Percentiles rank a stretch among this genome's conserved stretches.
Conservation (phyloP, 2,329 filamentous ascomycete species). For the Diaporthe amygdali region DNA sequence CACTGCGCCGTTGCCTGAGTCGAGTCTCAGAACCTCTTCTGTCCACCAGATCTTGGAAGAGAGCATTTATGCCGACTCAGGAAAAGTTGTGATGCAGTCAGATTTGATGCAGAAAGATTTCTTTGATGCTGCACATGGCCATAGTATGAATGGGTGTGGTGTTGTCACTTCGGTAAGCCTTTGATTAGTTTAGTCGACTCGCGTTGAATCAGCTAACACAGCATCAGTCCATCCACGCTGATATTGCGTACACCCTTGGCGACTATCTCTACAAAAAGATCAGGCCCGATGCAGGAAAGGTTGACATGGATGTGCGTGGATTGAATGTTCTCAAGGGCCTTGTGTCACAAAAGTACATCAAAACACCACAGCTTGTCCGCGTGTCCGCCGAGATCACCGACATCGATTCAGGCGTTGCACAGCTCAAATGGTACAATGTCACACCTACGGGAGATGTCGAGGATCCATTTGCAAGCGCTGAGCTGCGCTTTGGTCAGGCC, state of each 20-base stretch:
- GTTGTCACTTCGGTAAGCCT: background rate
- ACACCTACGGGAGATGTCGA: background rate
- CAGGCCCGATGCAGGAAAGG: background rate
- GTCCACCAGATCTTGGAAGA: background rate
- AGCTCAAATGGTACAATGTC: background rate
- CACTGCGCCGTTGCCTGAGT: background rate
- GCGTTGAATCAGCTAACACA: background rate
- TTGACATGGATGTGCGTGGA: background rate
- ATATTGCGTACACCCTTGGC: background rate
- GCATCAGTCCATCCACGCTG: background rate
- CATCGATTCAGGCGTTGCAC: background rate
- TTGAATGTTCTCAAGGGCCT: background rate
- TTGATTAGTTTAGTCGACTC: background rate
- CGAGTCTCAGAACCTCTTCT: background rate
- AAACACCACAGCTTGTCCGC: background rate
- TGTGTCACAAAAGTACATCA: background rate
- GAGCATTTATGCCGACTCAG: background rate
- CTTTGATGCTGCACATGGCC: background rate
- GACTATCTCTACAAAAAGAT: background rate
- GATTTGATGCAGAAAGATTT: background rate
- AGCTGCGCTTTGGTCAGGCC: background rate
- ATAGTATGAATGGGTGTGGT: background rate
- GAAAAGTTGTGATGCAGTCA: background rate
- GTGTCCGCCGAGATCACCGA: background rate
- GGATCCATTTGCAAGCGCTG: background rate